phyloP scores from a whole-genome alignment of 1,284 basidiomycete genomes.

The Rhodotorula sp. region DNA sequence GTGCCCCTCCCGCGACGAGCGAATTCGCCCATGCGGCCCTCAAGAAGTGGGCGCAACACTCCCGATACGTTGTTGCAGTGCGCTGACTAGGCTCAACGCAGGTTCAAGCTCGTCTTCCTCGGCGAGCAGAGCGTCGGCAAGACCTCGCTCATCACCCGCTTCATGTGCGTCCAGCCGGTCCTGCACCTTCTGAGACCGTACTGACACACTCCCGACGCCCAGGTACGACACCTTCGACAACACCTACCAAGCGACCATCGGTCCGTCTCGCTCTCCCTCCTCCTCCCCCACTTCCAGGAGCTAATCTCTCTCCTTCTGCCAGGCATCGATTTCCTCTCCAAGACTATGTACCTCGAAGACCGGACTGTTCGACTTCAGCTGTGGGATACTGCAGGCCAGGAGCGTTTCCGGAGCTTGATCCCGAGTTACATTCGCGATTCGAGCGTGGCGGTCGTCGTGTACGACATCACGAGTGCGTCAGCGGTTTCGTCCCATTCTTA shows the following conservation, averaged over 20 bases:
- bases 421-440: slow-evolving; percentile 99
- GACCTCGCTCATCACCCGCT: slow-evolving; percentile 96
- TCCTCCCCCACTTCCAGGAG: not conserved
- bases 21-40: slow-evolving; percentile 42
- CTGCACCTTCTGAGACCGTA: not conserved
- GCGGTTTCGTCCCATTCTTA: no score
- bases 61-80: not conserved
- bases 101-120: slow-evolving; percentile 93
- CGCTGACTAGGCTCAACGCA: slow-evolving; percentile 44
- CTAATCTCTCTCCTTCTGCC: not conserved
- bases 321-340: slow-evolving; percentile 93
- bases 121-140: slow-evolving; percentile 69
- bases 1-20: slow-evolving; percentile 15
- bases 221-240: slow-evolving; percentile 99
- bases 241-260: slow-evolving; percentile 99
- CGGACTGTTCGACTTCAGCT: slow-evolving; percentile 94
- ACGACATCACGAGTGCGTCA: slow-evolving; percentile 94
- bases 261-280: slow-evolving; percentile 47
- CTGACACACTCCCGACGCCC: slow-evolving; percentile 6
- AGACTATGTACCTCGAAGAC: slow-evolving; percentile 99
- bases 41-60: slow-evolving; percentile 28
- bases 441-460: slow-evolving; percentile 96
- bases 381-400: slow-evolving; percentile 98
- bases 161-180: slow-evolving; percentile 47
- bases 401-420: slow-evolving; percentile 95